Evolutionary conservation across 805 yeast genomes (phyloP), one percentile per base, ranked within the genome.

Genomic region (Blastobotrys parvus): DNA sequence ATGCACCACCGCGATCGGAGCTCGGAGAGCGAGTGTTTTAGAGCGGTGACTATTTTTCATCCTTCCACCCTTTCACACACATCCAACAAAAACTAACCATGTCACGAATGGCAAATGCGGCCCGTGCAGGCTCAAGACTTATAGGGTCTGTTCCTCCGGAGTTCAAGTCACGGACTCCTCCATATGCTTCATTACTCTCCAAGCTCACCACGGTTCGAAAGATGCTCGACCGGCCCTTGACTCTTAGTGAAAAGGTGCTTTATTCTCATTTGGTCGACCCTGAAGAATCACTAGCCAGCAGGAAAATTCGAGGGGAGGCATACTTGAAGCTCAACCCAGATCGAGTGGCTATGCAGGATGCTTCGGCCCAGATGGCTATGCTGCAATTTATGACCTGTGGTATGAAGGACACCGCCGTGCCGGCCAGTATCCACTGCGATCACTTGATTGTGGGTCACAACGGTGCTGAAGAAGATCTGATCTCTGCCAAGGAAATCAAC

Each of bases 361-460:
- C 98, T n/a, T 85, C 96, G 25, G 98, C 98, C 16, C 98, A 92
- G 69, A 92, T 90, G 86, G 98, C 98, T n/a, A 72, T 92, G 54
- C 71, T 92, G 56, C 98, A 92, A 69, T 92, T 92, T 70, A 92
- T 92, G 95, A 87, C 97, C 42, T 90, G 96, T 52, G 94, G 95
- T 30, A 77, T 90, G 77, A 71, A 82, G 40, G 65, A 77, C 30
- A 90, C 95, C 16, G 83, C 84, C 4, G 95, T 94, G 6, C 98
- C 98, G 30, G 90, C 86, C 16, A 85, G 96, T 4, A 90, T 92
- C 50, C 98, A 92, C 67, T 92, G 98, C 71, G 98, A 92, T 63
- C 98, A 92, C 68, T 78, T 92, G 67, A 90, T 92, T 64, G 97
- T 89, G 47, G 98, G 97, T 53, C 89, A 87, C 64, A 82, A 83